phyloP scores from a whole-genome alignment of 2,329 filamentous ascomycete species.

The Aureobasidium sp. region DNA sequence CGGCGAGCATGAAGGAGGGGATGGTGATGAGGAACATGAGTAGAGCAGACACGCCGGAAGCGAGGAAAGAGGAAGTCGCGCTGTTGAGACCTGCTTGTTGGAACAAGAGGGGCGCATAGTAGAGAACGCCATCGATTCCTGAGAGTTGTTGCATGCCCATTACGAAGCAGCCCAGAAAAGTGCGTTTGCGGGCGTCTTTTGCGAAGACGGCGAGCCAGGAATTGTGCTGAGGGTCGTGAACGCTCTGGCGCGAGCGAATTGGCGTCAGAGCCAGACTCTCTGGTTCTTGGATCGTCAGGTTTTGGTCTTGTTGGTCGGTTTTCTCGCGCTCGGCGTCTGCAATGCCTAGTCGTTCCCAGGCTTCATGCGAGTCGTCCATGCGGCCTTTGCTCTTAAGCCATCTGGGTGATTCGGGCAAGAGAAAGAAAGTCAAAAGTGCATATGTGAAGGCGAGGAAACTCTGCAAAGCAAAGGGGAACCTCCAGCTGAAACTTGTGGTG shows the following conservation, averaged over 20 bases:
- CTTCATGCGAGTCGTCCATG: constrained; percentile 38
- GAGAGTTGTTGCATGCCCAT: constrained; percentile 49
- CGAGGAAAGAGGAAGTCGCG: constrained; percentile 50
- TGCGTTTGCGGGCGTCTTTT: constrained; percentile 26
- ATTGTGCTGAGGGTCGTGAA: not conserved
- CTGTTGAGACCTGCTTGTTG: constrained; percentile 52
- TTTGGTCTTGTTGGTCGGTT: constrained; percentile 28
- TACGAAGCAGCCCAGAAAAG: constrained; percentile 46
- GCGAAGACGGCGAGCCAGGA: constrained; percentile 4
- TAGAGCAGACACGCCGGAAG: constrained; percentile 54
- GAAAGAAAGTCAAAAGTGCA: constrained; percentile 32
- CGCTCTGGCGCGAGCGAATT: constrained; percentile 3
- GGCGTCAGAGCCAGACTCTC: constrained; percentile 8
- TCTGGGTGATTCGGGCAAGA: constrained; percentile 51
- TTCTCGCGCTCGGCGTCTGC: constrained; percentile 41
- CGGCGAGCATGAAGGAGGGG: constrained; percentile 49
- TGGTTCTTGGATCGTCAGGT: not conserved
- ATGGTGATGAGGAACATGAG: constrained; percentile 53
- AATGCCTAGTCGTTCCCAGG: constrained; percentile 34
- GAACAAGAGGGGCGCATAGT: constrained; percentile 57
- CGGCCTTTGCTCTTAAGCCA: constrained; percentile 49
- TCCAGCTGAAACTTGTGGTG: constrained; percentile 47
- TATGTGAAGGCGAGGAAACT: constrained; percentile 36
- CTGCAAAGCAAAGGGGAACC: constrained; percentile 49
- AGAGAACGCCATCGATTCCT: constrained; percentile 54